Evolutionary conservation across 2,329 filamentous ascomycete species (phyloP), one percentile per base, ranked within the genome.

Genomic region (Colletotrichum kahawae): DNA sequence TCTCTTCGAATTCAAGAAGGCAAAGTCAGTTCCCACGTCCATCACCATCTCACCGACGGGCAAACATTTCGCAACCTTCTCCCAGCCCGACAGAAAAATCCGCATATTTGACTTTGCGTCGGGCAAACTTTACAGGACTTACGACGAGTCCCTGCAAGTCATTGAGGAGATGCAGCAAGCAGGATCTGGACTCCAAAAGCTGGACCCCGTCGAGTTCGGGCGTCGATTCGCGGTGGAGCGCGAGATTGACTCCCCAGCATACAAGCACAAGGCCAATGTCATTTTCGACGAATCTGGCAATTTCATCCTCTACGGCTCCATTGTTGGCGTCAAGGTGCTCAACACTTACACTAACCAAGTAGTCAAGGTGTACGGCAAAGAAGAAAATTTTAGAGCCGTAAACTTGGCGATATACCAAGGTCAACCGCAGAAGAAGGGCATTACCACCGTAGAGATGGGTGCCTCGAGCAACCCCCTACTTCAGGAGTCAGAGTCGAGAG

Each of bases 381-480:
- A 98, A 65, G 97, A 99, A 81, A 93, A 94, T 56, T 93, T 98
- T 79, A 92, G 97, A 31, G 92, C 95, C 1, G 88, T 98, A 71
- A 94, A 96, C 82, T 86, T 99, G 14, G 91, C 94, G 21, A 85
- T 99, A 7, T 99, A 99, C 83, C 97, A 99, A 87, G 97, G 97
- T 60, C 94, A 96, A 78, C 97, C 97, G 1, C 95, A 98, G 83
- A 97, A 96, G 85, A 98, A 98, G 84, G 94, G 94, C 14, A 87
- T 98, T 18, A 94, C 97, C 5, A 99, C 97, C 0, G 94, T 98
- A 29, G 96, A 96, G 78, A 99, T 99, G 97, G 97, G 97, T 2
- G 97, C 97, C 1, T 98, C 95, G 38, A 94, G 92, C 79, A 99
- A 99, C 82, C 97, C 97, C 0, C 90, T 99, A 1, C 90, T 99